Evolutionary conservation across 2,329 filamentous ascomycete species (phyloP).

Genomic region (Escovopsis sp.): DNA sequence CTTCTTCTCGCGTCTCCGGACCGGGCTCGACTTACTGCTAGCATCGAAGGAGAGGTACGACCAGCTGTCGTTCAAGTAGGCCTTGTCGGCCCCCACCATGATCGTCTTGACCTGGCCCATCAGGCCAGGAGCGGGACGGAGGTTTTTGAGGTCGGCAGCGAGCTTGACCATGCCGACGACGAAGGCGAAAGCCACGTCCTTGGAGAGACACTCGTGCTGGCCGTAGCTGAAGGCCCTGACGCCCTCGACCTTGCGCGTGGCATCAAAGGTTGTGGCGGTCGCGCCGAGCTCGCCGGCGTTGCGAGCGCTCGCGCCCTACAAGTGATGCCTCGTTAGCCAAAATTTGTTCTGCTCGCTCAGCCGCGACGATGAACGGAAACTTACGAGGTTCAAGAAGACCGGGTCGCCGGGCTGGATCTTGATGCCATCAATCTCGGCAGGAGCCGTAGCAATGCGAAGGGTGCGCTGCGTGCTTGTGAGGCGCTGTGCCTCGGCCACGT

Average conservation of each 20-base stretch:
- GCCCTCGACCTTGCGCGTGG: conserved; percentile 23
- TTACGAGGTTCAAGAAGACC: conserved; percentile 26
- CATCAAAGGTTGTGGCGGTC: conserved; percentile 25
- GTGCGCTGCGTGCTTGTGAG: conserved; percentile 26
- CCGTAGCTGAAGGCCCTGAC: conserved; percentile 32
- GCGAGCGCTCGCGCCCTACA: conserved; percentile 23
- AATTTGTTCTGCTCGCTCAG: too few relatives aligned
- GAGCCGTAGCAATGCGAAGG: conserved; percentile 19
- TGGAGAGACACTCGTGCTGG: conserved; percentile 30
- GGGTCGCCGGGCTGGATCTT: conserved; percentile 24
- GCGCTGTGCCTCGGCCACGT: conserved; percentile 27
- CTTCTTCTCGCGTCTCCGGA: fast-evolving
- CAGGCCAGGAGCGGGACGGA: conserved; percentile 29
- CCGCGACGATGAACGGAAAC: conserved; percentile 2
- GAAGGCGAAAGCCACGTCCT: conserved; percentile 25
- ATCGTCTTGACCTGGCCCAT: conserved; percentile 33
- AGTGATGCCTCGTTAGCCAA: conserved; percentile 1
- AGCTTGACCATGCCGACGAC: conserved; percentile 28
- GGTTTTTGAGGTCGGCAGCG: conserved; percentile 26
- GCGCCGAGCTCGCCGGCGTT: conserved; percentile 21
- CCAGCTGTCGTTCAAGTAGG: conserved; percentile 34
- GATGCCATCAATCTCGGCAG: conserved; percentile 23
- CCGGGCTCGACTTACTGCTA: conserved; percentile 24
- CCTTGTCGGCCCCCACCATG: conserved; percentile 22
- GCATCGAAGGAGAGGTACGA: conserved; percentile 29